Base-by-base conservation (phyloP, 169 alveolate genomes). In the Plasmodium gaboni region DNA sequence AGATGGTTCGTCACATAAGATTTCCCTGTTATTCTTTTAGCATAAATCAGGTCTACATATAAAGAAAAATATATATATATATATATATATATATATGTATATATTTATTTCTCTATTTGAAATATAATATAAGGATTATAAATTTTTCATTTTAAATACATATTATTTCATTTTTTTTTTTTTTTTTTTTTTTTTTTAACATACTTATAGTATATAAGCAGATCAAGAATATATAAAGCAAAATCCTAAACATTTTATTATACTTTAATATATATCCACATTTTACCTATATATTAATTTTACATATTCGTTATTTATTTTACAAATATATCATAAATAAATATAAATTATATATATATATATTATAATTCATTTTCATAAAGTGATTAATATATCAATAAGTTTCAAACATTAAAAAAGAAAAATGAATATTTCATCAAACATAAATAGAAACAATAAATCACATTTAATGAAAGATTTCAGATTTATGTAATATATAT, bases 201-300 rank as follows among this genome's bases (percentile, higher is more conserved):
- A 73, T 76, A 76, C 89, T 76, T 17, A 38, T 22, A 26, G 51
- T 48, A 38, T 64, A 50, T 48, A 55, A 17, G 24, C 48, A 26
- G n/a, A 22, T 42, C 48, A 64, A 13, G 28, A 74, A 74, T 48
- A 76, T 28, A 13, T 13, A 26, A 38, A 48, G 50, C 22, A 76
- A 32, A 19, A 68, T 48, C 28, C 67, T 76, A 38, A 64, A n/a
- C 89, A 76, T 76, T 69, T 76, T 76, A 64, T 19, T 17, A 5
- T 26, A 65, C 24, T 44, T 59, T 12, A 42, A n/a, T 22, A 12
- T 8, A 28, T 10, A 53, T 26, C 15, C 38, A 65, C 64, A n/a
- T 44, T 48, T 74, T 68, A 42, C 38, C 28, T 15, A 51, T 51
- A 51, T 51, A 51, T 51, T 12, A 51, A 51, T 51, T 15, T 51